Percentiles rank a stretch among this genome's conserved stretches.
Evolutionary conservation across 768 basidiomycete genomes (phyloP).

Genomic region (Macrocybe gigantea): DNA sequence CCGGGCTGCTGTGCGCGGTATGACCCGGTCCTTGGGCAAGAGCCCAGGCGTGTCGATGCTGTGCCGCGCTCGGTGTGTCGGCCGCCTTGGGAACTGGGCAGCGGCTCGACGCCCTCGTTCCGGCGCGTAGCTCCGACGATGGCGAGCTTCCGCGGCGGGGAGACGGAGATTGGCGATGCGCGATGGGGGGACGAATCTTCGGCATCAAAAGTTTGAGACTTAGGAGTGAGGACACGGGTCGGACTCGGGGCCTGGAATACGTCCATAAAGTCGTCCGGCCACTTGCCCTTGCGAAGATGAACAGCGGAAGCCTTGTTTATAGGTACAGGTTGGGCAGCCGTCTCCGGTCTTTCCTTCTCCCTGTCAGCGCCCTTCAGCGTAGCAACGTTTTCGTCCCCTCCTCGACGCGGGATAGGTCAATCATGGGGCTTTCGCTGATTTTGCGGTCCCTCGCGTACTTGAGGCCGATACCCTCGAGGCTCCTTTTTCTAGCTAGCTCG

Average conservation of each 20-base stretch:
- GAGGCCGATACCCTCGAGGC: conserved; percentile 9
- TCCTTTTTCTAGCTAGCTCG: conserved; percentile 35
- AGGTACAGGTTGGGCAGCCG: conserved; percentile 14
- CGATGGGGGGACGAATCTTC: neutral
- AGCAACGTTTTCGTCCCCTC: conserved; percentile 58
- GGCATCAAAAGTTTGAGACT: conserved; percentile 19
- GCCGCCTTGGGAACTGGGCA: conserved; percentile 47
- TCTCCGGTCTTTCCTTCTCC: conserved; percentile 14
- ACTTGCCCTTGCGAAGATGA: conserved; percentile 71
- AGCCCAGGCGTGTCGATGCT: conserved; percentile 51
- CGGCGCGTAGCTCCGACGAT: conserved; percentile 38
- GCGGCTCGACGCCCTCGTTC: conserved; percentile 41
- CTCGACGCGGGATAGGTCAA: conserved; percentile 68
- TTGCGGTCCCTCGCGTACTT: conserved; percentile 46
- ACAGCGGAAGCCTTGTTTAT: conserved; percentile 30
- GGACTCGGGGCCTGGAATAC: conserved; percentile 37
- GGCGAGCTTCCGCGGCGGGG: conserved; percentile 51
- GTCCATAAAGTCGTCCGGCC: conserved; percentile 78
- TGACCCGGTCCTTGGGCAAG: conserved; percentile 42
- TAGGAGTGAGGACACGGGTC: conserved; percentile 21
- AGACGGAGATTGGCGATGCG: conserved; percentile 28
- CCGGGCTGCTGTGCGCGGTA: conserved; percentile 52
- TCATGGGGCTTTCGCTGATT: conserved; percentile 53
- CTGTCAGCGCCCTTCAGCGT: conserved; percentile 28
- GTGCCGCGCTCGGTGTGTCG: conserved; percentile 59